Percentiles rank a stretch among this genome's conserved stretches.
Evolutionary conservation across 2,329 filamentous ascomycete species (phyloP).

Genomic region (Shiraia bambusicola): DNA sequence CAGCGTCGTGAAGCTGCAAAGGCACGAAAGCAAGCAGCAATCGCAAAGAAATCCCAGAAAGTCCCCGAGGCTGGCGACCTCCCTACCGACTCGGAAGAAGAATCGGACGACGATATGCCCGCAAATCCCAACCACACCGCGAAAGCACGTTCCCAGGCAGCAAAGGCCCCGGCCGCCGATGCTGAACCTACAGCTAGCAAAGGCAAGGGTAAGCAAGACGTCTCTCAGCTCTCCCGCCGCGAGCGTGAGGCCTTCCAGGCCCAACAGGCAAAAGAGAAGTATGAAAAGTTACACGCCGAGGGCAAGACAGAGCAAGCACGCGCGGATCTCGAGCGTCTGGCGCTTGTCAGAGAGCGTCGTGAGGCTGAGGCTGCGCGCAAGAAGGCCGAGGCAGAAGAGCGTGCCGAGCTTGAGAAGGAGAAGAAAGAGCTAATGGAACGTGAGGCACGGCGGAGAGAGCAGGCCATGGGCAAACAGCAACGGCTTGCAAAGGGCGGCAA

Average conservation of each 20-base stretch:
- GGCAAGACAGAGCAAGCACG: constrained; percentile 97
- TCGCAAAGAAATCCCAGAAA: constrained; percentile 70
- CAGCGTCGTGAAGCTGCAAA: constrained; percentile 85
- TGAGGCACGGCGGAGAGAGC: constrained; percentile 52
- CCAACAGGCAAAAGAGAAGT: constrained; percentile 83
- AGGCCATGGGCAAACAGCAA: constrained; percentile 50
- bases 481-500: constrained; percentile 42
- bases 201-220: constrained; percentile 58
- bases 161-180: constrained; percentile 47
- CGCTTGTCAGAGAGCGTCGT: constrained; percentile 79
- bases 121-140: constrained; percentile 86
- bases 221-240: constrained; percentile 63
- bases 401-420: constrained; percentile 58
- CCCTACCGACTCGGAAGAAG: constrained; percentile 68
- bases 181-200: constrained; percentile 55
- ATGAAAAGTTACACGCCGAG: constrained; percentile 86
- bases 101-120: constrained; percentile 67
- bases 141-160: constrained; percentile 68
- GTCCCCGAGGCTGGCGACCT: constrained; percentile 81
- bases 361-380: constrained; percentile 81
- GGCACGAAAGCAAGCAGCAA: constrained; percentile 86
- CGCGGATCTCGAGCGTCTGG: constrained; percentile 81
- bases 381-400: constrained; percentile 63
- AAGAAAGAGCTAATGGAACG: constrained; percentile 53
- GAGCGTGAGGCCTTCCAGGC: constrained; percentile 82